phyloP scores from a whole-genome alignment of 495 filamentous ascomycete species.

The Neurospora sp. region DNA sequence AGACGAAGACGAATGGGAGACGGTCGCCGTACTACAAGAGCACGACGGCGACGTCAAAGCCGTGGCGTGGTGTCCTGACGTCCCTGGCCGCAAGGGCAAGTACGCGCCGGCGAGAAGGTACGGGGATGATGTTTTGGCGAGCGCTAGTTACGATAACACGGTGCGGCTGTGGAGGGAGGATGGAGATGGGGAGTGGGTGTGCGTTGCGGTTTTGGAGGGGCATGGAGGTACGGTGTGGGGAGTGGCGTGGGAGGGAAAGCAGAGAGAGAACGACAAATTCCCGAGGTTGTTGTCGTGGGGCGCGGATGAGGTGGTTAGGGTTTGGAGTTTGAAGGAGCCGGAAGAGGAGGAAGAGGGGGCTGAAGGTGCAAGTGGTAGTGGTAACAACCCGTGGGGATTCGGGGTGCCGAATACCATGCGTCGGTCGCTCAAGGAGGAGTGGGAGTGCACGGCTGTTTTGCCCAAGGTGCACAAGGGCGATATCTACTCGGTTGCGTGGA shows the following conservation, averaged over 20 bases:
- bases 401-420: slow-evolving; percentile 75
- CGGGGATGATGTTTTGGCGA: slow-evolving; percentile 60
- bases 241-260: slow-evolving; percentile 62
- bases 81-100: slow-evolving; percentile 32
- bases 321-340: slow-evolving; percentile 63
- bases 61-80: slow-evolving; percentile 74
- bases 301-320: slow-evolving; percentile 63
- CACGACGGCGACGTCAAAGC: slow-evolving; percentile 92
- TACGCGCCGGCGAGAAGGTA: slow-evolving; percentile 20
- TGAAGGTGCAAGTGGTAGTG: neutral
- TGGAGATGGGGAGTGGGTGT: slow-evolving; percentile 78
- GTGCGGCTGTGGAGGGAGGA: slow-evolving; percentile 85
- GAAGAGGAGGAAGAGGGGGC: slow-evolving; percentile 27
- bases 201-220: slow-evolving; percentile 68
- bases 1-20: slow-evolving; percentile 90
- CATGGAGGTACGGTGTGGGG: slow-evolving; percentile 83
- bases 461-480: slow-evolving; percentile 68
- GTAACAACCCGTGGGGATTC: slow-evolving; percentile 4
- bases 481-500: slow-evolving; percentile 77
- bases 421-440: slow-evolving; percentile 63
- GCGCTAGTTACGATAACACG: slow-evolving; percentile 84
- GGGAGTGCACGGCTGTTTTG: slow-evolving; percentile 61
- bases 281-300: slow-evolving; percentile 68
- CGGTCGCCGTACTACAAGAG: slow-evolving; percentile 85
- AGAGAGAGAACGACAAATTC: slow-evolving; percentile 24